Base-by-base conservation (phyloP, 768 basidiomycete genomes). In the Tylopilus felleus region DNA sequence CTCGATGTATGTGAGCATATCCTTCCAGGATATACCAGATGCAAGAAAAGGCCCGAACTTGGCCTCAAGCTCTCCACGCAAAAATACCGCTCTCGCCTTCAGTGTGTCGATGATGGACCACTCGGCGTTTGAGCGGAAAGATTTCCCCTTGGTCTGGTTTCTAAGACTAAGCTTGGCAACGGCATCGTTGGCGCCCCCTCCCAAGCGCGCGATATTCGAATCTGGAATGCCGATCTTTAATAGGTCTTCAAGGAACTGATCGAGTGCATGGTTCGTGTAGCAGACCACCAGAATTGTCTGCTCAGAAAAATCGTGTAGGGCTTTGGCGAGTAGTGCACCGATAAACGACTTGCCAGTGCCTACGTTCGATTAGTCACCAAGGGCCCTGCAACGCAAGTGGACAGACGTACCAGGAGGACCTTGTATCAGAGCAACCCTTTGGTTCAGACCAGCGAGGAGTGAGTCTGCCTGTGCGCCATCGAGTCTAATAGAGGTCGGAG, bases 331-430 rank as follows among this genome's bases (percentile, higher is more conserved):
- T 0, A 87, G 68, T 0, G 83, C 82, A 0, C 86, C 86, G 23
- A 88, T 81, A 59, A 86, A 86, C 0, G 84, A 86, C 56, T 88
- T 88, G 2, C 86, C 86, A 0, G 86, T 88, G 1, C 86, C 86
- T 87, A 9, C 36, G 40, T 22, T 5, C 14, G 7, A 17, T 21
- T 17, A 10, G 29, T 55, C 22, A 52, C 13, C 8, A 27, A 2
- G 14, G 16, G 28, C 16, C 8, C 6, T 4, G 6, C 5, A 33
- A 39, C 2, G 22, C 21, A n/a, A 22, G 12, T 3, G 21, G 35
- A 36, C n/a, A 14, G 36, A 65, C 75, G 21, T 66, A 85, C 86
- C 86, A 38, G 86, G 86, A 0, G 86, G 86, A 1, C 86, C 86
- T 71, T 88, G 86, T 28, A 88, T 83, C 10, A 88, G 60, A 2